Evolutionary conservation across 2,329 filamentous ascomycete genomes (phyloP), one percentile per base, ranked within the genome.

Genomic region (Claviceps maximensis): DNA sequence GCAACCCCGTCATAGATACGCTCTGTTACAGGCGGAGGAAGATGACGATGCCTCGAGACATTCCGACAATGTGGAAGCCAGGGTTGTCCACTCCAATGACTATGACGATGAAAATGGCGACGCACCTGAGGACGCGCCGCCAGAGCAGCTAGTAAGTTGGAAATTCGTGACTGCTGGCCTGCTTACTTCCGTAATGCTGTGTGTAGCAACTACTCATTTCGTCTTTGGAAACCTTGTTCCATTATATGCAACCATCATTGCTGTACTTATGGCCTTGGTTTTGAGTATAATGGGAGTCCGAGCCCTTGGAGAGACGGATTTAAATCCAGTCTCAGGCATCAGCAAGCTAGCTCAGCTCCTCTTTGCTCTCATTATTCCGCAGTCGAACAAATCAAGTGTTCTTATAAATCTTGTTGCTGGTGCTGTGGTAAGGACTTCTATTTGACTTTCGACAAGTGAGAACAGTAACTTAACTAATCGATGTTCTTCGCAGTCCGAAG

Each of bases 271-370:
- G 67, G 89, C 93, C 0, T 79, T 98, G 25, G 60, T 90, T 1
- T 76, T 82, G 19, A 87, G 86, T 53, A 84, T 93, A 52, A 86
- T 86, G 81, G 83, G 82, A 3, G 83, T 86, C 12, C 71, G 83
- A 33, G 82, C 83, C 1, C 68, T 86, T 0, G 82, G 82, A 10
- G 81, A 97, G 72, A 97, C 93, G 5, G 93, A 98, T 62, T 76
- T 98, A 10, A 97, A 97, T 64, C 93, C 93, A 0, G 93, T 97
- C 2, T 95, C 88, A 1, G 93, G 93, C 36, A 98, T 97, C 67
- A 91, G 86, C 65, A 98, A 98, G 71, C 78, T 98, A 3, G 95
- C 93, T 0, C 93, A 98, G 68, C 80, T 98, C 2, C 85, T 97
- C 64, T 97, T 98, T 67, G 93, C 93, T 2, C 72, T 95, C 49